Percentiles rank a stretch among this genome's conserved stretches.
Conservation (phyloP, 2,329 filamentous ascomycete species). For the Cercospora beticola region DNA sequence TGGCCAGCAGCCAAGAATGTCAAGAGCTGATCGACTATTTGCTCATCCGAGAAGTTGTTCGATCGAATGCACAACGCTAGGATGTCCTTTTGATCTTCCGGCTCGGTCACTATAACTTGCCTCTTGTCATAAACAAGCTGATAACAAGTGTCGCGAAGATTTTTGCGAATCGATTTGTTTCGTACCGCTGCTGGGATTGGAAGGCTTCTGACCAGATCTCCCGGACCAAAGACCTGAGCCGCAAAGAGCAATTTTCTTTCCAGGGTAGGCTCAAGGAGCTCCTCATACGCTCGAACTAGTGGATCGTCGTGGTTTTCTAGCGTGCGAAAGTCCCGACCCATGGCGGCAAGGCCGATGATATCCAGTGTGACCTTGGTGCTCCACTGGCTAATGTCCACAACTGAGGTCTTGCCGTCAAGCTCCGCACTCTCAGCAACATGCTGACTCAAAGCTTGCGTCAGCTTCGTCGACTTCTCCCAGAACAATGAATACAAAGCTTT, state of each 20-base stretch:
- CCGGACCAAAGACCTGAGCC: conserved; percentile 42
- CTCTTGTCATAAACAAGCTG: conserved; percentile 52
- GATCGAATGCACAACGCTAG: conserved; percentile 53
- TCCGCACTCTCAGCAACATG: conserved; percentile 44
- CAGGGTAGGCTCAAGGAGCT: conserved; percentile 47
- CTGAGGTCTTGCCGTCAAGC: conserved; percentile 20
- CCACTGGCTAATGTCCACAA: conserved; percentile 45
- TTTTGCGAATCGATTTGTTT: conserved; percentile 28
- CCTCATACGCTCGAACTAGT: conserved; percentile 46
- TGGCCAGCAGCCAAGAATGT: conserved; percentile 62
- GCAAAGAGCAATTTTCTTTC: conserved; percentile 51
- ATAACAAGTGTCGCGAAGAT: conserved; percentile 45
- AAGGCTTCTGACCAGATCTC: conserved; percentile 42
- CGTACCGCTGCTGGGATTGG: conserved; percentile 50
- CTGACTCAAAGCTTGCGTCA: conserved; percentile 61
- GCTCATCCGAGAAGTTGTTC: conserved; percentile 53
- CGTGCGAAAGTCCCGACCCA: conserved; percentile 46
- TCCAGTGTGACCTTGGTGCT: conserved; percentile 49
- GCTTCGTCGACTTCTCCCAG: conserved; percentile 72
- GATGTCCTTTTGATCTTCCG: conserved; percentile 42
- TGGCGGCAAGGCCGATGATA: conserved; percentile 49
- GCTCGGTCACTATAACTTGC: conserved; percentile 39
- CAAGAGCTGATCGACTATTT: conserved; percentile 55
- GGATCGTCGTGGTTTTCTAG: conserved; percentile 45
- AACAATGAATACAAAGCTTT: conserved; percentile 83